Evolutionary conservation across 2,329 filamentous ascomycete genomes (phyloP).

Genomic region (Cercospora canescens): DNA sequence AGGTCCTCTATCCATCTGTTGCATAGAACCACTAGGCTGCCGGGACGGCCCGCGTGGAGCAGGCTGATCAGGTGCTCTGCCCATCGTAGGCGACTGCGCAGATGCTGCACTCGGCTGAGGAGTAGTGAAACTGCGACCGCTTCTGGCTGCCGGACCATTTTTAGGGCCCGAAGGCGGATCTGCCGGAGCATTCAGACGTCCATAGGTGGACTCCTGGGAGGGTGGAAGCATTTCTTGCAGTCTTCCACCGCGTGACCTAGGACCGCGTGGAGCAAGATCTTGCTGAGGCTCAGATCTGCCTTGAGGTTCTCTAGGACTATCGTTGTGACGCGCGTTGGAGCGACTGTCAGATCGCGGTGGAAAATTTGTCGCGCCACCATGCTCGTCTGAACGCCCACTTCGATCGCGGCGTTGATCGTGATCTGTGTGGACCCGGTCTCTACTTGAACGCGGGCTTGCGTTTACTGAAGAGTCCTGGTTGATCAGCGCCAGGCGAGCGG

Average conservation of each 20-base stretch:
- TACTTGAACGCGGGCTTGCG: slow-evolving; percentile 11
- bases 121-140: slow-evolving; percentile 42
- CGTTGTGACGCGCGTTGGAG: slow-evolving; percentile 36
- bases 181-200: slow-evolving; percentile 48
- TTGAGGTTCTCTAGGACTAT: slow-evolving; percentile 26
- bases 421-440: slow-evolving; percentile 29
- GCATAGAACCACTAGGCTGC: slow-evolving; percentile 16
- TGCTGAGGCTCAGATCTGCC: slow-evolving; percentile 33
- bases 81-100: slow-evolving; percentile 29
- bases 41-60: slow-evolving; percentile 21
- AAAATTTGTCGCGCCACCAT: slow-evolving; percentile 32
- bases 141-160: slow-evolving; percentile 39
- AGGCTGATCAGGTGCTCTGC: slow-evolving; percentile 25
- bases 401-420: slow-evolving; percentile 24
- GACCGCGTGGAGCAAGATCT: slow-evolving; percentile 53
- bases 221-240: slow-evolving; percentile 41
- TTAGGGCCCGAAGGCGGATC: slow-evolving; percentile 59
- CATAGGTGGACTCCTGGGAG: slow-evolving; percentile 50
- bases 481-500: slow-evolving; percentile 46
- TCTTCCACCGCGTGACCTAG: slow-evolving; percentile 50
- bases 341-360: slow-evolving; percentile 24
- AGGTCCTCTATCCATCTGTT: slow-evolving; percentile 25
- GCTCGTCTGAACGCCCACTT: slow-evolving; percentile 26
- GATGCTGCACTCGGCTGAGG: slow-evolving; percentile 30
- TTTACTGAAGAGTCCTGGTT: slow-evolving; percentile 23